Conservation (phyloP, 176 grass and related monocot genomes). For the Oryza brachyantha region DNA sequence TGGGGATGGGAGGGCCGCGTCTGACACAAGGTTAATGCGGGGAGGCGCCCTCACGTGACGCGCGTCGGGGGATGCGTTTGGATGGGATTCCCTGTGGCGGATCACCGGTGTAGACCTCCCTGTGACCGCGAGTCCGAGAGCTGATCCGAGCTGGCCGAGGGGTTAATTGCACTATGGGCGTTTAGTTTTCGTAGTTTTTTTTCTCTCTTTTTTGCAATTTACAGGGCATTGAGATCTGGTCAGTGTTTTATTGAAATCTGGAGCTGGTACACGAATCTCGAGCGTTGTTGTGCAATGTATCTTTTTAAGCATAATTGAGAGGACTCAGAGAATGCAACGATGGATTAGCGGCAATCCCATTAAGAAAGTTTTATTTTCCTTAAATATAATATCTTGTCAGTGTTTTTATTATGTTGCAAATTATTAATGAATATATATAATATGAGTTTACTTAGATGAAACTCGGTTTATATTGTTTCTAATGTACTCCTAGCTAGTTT, state of each 20-base stretch:
- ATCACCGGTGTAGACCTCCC: not conserved
- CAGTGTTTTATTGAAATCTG: not conserved
- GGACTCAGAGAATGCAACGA: not conserved
- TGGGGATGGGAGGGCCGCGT: too few species aligned
- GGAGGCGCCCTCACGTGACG: slow-evolving; percentile 38
- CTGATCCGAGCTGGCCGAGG: not conserved
- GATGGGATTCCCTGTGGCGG: slow-evolving; percentile 16
- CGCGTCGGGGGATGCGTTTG: not conserved
- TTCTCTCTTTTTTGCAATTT: not conserved
- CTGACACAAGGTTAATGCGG: slow-evolving; percentile 50
- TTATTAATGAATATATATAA: too few species aligned
- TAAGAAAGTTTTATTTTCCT: too few species aligned
- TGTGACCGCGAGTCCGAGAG: not conserved
- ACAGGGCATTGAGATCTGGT: not conserved
- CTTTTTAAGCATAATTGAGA: not conserved
- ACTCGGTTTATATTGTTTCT: too few species aligned
- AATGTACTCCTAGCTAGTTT: too few species aligned
- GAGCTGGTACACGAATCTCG: not conserved
- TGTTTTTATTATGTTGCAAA: too few species aligned
- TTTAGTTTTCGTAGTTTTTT: not conserved
- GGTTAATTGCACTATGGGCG: not conserved
- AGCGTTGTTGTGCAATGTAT: not conserved
- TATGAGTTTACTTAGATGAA: too few species aligned
- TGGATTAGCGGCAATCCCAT: too few species aligned
- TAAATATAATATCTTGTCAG: too few species aligned